Base-by-base conservation (phyloP, 129 eudicot genomes). In the Flaveria ramosissima region DNA sequence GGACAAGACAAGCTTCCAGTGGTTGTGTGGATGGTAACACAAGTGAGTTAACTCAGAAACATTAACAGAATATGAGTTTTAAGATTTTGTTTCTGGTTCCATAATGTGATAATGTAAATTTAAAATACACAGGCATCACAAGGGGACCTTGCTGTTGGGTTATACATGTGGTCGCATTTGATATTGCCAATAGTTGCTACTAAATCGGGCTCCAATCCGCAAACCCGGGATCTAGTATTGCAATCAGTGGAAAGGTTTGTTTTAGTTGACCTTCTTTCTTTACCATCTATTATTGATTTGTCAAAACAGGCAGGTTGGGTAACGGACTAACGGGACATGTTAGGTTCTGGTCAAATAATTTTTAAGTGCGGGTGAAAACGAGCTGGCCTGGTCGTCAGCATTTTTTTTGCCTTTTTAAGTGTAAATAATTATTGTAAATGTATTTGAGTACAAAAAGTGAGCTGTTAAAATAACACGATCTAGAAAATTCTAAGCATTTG, bases 1-100 rank as follows among this genome's bases (percentile, higher is more conserved):
- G 98, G 98, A 68, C 98, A 88, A 78, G 93, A 88, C 80, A 92
- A 88, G 84, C 98, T 92, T 72, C 88, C 90, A 24, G 50, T 92
- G 17, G 60, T 92, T 24, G 85, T 82, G 36, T 92, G 98, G 98
- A 86, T 89, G 90, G 74, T 88, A 65, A 80, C 84, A 81, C 98
- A 92, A 92, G 98, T 92, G 69, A 83, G 83, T 69, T 27, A 30
- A 70, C 59, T 13, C 16, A 17, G 21, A 2, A 45, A 0, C 43
- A 13, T 45, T 47, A 32, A 63, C 46, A 27, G 43, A 5, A 27
- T 26, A 3, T 41, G 9, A 41, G 51, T 26, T 39, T 36, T 5
- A n/a, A 17, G 51, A 9, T 39, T 66, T 15, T 66, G 17, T 56
- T 32, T 61, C 39, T 27, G 43, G 32, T 56, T 26, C 41, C 65